These are phyloP conservation scores for Kluyveromyces siamensis DNA, from an alignment of 805 yeast genomes.

Conservation along the genomic window DNA sequence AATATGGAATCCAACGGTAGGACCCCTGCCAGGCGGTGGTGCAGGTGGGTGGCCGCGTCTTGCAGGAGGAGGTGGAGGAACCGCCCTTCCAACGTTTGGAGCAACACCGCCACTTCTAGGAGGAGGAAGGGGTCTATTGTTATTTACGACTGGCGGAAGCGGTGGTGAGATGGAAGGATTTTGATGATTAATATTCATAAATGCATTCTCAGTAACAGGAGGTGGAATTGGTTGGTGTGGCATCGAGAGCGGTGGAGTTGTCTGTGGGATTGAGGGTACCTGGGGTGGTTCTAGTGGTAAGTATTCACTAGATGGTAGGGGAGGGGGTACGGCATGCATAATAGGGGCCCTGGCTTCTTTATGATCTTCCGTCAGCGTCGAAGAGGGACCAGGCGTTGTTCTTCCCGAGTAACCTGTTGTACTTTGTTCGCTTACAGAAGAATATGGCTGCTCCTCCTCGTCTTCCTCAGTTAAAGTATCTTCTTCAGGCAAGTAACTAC, in stretches of 20 bases:
- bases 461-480: neutral
- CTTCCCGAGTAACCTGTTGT: neutral
- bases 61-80: conserved; percentile 4
- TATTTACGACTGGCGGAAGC: neutral
- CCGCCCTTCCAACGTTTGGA: neutral
- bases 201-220: neutral
- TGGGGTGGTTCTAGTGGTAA: neutral
- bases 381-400: neutral
- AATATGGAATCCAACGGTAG: neutral
- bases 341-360: neutral
- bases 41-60: conserved; percentile 1
- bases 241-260: neutral
- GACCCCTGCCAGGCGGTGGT: neutral
- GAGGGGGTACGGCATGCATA: neutral
- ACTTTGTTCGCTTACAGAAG: neutral
- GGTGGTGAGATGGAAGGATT: neutral
- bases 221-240: neutral
- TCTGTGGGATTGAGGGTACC: neutral
- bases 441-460: neutral
- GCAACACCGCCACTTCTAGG: neutral
- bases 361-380: neutral
- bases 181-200: neutral
- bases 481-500: conserved; percentile 1
- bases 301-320: neutral
- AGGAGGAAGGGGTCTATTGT: neutral